A percentile compares a stretch with the other conserved stretches of the same genome.
These are phyloP conservation scores for Mortierella sp. DNA, from an alignment of 371 early-diverging fungal species.

Conservation along the genomic window DNA sequence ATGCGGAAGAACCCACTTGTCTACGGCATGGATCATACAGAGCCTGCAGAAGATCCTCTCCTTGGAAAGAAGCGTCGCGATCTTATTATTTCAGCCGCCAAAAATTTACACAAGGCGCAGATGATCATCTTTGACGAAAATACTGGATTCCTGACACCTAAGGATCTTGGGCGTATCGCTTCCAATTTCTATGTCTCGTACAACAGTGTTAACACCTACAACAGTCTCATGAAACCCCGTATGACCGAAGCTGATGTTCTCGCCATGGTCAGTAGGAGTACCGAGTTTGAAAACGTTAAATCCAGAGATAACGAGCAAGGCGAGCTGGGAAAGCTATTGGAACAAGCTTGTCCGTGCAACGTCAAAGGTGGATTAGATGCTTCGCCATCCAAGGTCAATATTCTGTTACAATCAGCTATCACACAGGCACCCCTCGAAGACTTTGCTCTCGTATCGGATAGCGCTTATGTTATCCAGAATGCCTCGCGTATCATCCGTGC, in stretches of 20 bases:
- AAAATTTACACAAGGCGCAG: constrained; percentile 81
- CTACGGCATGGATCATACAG: constrained; percentile 88
- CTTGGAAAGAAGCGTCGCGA: constrained; percentile 82
- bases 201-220: constrained; percentile 89
- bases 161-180: constrained; percentile 94
- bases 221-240: constrained; percentile 74
- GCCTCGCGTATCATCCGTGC: constrained; percentile 95
- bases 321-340: constrained; percentile 81
- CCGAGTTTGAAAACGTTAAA: constrained; percentile 95
- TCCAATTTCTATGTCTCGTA: constrained; percentile 92
- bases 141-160: constrained; percentile 86
- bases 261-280: constrained; percentile 87
- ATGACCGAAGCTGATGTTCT: constrained; percentile 94
- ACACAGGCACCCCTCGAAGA: constrained; percentile 86
- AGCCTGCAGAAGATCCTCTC: constrained; percentile 82
- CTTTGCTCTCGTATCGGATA: constrained; percentile 94
- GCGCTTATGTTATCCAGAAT: constrained; percentile 94
- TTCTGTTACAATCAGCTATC: constrained; percentile 90
- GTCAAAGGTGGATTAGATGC: constrained; percentile 65
- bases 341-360: constrained; percentile 78
- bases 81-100: constrained; percentile 81
- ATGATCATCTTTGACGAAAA: constrained; percentile 94
- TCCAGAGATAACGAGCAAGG: constrained; percentile 88
- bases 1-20: constrained; percentile 95
- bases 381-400: constrained; percentile 91